These are phyloP conservation scores for Trichoderma aggressivum DNA, from an alignment of 2,329 filamentous ascomycete genomes.

Conservation along the genomic window DNA sequence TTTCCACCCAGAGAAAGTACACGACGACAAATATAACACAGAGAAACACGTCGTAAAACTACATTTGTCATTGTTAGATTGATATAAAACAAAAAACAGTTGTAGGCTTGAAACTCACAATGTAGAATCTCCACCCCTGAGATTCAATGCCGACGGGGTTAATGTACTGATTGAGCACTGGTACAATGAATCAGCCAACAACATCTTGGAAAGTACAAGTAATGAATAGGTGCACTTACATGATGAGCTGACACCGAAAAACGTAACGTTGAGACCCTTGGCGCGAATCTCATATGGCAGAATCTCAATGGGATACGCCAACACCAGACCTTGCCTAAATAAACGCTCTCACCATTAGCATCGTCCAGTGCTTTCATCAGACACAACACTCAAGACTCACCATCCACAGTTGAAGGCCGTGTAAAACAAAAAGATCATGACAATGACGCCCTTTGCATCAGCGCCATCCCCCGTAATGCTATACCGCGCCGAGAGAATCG, in stretches of 20 bases:
- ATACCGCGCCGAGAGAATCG: conserved; percentile 7
- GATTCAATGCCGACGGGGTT: conserved; percentile 11
- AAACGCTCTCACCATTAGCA: neutral
- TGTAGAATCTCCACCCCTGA: conserved; percentile 14
- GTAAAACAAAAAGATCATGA: conserved; percentile 16
- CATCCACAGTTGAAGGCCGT: conserved; percentile 15
- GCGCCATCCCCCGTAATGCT: neutral
- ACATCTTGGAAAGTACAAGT: too few relatives aligned
- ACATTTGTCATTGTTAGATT: neutral
- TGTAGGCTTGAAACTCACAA: neutral
- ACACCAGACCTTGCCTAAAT: conserved; percentile 42
- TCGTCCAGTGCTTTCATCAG: neutral
- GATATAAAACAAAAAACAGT: neutral
- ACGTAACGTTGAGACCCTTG: conserved; percentile 60
- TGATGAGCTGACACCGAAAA: conserved; percentile 4
- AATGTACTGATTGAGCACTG: conserved; percentile 14
- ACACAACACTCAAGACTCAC: neutral
- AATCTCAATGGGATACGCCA: conserved; percentile 57
- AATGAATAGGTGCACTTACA: neutral
- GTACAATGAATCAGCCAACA: neutral
- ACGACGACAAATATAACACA: conserved; percentile 2
- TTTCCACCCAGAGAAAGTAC: conserved; percentile 9
- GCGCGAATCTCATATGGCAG: conserved; percentile 56
- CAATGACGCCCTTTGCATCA: conserved; percentile 10
- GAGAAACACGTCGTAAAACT: conserved; percentile 11